Conservation (phyloP, 176 grass and related monocot species). For the Bolboschoenus planiculmis region DNA sequence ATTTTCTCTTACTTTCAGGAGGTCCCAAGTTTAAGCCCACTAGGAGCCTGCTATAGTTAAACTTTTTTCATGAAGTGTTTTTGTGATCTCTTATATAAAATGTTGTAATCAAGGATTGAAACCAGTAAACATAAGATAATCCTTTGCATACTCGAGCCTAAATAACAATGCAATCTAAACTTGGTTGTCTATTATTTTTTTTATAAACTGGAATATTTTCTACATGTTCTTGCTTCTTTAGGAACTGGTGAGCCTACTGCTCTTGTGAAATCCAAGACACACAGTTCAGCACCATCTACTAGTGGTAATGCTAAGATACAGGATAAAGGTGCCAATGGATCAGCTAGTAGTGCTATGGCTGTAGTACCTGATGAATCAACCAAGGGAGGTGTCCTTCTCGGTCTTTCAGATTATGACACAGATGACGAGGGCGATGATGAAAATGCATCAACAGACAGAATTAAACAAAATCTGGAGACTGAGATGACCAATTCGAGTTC, state of each 20-base stretch:
- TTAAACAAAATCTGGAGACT: constrained; percentile 23
- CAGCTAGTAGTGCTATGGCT: constrained; percentile 25
- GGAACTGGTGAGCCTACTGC: constrained; percentile 35
- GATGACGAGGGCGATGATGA: constrained; percentile 48
- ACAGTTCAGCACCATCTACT: constrained; percentile 23
- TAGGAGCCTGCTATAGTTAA: not conserved
- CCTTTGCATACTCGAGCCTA: not conserved
- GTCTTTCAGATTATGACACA: constrained; percentile 92
- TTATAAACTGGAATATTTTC: constrained; percentile 25
- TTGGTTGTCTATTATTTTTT: constrained; percentile 12
- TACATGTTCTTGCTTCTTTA: constrained; percentile 36
- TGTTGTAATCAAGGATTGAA: not conserved
- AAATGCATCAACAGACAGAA: not conserved
- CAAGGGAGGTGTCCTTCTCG: constrained; percentile 51
- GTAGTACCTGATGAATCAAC: constrained; percentile 29
- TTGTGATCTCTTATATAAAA: not conserved
- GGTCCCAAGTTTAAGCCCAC: not conserved
- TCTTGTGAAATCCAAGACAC: constrained; percentile 30
- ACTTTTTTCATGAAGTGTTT: not conserved
- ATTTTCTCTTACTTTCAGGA: not conserved
- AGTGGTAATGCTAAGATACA: constrained; percentile 33
- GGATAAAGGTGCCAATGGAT: constrained; percentile 35
- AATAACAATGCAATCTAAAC: not conserved
- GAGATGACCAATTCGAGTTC: not conserved
- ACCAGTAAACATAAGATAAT: not conserved